These are phyloP conservation scores for Penicillium bialowiezense DNA, from an alignment of 495 filamentous ascomycete genomes.

Conservation along the genomic window DNA sequence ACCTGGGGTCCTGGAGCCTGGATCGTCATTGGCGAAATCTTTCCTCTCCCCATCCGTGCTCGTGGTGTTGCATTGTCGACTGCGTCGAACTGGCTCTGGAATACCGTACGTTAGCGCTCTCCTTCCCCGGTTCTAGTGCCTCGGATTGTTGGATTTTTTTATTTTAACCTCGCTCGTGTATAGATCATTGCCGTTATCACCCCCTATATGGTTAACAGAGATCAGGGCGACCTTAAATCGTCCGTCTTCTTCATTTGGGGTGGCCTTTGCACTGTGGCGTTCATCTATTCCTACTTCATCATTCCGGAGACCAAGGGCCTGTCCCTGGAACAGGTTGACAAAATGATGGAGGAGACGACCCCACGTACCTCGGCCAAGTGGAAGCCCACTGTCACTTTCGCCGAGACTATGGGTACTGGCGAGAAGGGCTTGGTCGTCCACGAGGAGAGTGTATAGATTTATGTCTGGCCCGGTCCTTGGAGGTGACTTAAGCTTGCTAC, in stretches of 20 bases:
- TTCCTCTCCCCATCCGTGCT: conserved; percentile 61
- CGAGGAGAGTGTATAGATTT: no score
- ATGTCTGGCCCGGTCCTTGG: no score
- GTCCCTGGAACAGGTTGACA: conserved; percentile 72
- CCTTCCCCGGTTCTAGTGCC: no score
- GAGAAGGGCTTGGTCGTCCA: no score
- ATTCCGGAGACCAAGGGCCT: conserved; percentile 86
- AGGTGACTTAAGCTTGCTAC: no score
- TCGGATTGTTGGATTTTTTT: no score
- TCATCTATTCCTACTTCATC: conserved; percentile 65
- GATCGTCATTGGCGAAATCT: conserved; percentile 75
- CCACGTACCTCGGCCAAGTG: no score
- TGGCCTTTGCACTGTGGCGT: conserved; percentile 64
- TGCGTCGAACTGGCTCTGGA: conserved; percentile 67
- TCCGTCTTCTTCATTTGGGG: conserved; percentile 82
- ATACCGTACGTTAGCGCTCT: conserved; percentile 36
- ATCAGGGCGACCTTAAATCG: conserved; percentile 58
- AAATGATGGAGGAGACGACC: conserved; percentile 26
- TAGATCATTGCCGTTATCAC: no score
- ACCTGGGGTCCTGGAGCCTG: conserved; percentile 71
- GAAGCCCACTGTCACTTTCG: no score
- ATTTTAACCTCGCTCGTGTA: no score
- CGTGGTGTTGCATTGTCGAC: conserved; percentile 68
- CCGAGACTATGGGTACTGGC: no score
- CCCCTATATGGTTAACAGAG: conserved; percentile 42